Base-by-base conservation (phyloP, 1,284 basidiomycete species). In the Veloporphyrellus conicus region DNA sequence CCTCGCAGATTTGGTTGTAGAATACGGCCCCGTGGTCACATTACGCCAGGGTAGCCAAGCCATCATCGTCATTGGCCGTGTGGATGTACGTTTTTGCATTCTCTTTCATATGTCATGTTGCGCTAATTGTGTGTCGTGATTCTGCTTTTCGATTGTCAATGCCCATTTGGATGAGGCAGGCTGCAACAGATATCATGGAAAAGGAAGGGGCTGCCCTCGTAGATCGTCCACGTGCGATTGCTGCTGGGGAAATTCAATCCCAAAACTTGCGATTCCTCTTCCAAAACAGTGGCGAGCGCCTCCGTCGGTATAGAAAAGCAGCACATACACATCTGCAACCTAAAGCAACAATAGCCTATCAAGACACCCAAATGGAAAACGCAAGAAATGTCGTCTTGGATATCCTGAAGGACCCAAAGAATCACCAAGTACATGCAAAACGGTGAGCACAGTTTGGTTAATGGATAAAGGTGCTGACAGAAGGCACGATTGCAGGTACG, bases 401-500 rank as follows among this genome's bases (percentile, higher is more conserved):
- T 44, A 68, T 76, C 22, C 43, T 74, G 3, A 49, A 61, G 1
- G 55, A 67, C 8, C 70, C 73, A 2, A 59, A 66, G 4, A 50
- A 58, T 6, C 71, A 73, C 47, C 57, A 61, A 20, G 54, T 45
- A 5, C 72, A 72, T 41, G 59, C 51, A 4, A 58, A 56, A 38
- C 58, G 63, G 71, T 66, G 47, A 16, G 52, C 57, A 9, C 20
- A 6, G 14, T 1, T 35, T 19, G 7, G 8, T 34, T 9, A 16
- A 20, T 32, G 15, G 5, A 10, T 5, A 18, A 8, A 18, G 29
- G 19, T 22, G 14, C 19, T 7, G 3, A 47, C 23, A 14, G 4
- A 4, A 23, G 11, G 27, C n/a, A 14, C 8, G n/a, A n/a, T 43
- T 43, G n/a, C 48, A 85, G 81, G 34, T 86, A 79, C 54, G 76